Evolutionary conservation across 2,329 filamentous ascomycete genomes (phyloP).

Genomic region (Colletotrichum navitas): DNA sequence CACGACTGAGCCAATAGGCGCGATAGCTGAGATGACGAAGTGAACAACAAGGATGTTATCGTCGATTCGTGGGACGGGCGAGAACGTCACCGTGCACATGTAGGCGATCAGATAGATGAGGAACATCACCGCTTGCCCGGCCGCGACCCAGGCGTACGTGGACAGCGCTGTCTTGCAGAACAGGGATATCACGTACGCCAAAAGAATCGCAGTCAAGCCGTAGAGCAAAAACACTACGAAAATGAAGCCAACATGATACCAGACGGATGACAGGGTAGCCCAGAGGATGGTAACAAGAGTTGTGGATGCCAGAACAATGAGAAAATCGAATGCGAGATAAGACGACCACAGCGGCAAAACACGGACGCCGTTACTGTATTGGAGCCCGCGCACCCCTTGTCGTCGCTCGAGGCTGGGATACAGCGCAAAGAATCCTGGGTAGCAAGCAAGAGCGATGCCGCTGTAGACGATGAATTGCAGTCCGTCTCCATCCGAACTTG

Average conservation of each 20-base stretch:
- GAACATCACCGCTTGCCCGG: constrained; percentile 79
- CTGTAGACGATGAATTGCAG: constrained; percentile 87
- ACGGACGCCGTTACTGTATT: constrained; percentile 92
- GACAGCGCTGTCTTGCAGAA: constrained; percentile 84
- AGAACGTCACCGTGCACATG: constrained; percentile 72
- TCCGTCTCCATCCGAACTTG: constrained; percentile 73
- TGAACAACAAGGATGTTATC: constrained; percentile 75
- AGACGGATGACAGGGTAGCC: constrained; percentile 72
- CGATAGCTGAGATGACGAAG: constrained; percentile 79
- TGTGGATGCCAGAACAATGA: constrained; percentile 76
- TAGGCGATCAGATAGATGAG: constrained; percentile 80
- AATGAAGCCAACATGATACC: constrained; percentile 84
- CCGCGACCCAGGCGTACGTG: constrained; percentile 86
- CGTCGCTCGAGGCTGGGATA: constrained; percentile 90
- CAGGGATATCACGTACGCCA: constrained; percentile 86
- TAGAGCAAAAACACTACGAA: constrained; percentile 76
- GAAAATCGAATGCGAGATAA: constrained; percentile 84
- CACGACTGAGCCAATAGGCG: constrained; percentile 82
- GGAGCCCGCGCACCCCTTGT: constrained; percentile 82
- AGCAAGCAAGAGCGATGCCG: constrained; percentile 80
- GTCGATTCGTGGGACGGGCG: constrained; percentile 77
- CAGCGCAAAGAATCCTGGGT: constrained; percentile 87
- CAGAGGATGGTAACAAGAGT: constrained; percentile 78
- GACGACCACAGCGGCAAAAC: constrained; percentile 87
- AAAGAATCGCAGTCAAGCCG: constrained; percentile 80